These are phyloP conservation scores for Pichia sp. DNA, from an alignment of 1,139 yeast genomes.

Conservation along the genomic window DNA sequence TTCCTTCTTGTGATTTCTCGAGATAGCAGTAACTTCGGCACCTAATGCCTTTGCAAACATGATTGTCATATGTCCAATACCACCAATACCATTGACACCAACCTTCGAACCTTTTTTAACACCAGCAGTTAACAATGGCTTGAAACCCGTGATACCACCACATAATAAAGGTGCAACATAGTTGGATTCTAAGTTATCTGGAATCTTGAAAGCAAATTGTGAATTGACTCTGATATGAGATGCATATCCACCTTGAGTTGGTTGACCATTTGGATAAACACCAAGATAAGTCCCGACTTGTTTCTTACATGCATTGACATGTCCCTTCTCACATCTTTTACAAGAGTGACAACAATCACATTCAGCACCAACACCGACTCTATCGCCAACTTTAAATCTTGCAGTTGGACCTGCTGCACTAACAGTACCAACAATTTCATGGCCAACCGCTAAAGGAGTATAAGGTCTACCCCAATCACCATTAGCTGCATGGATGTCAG, in stretches of 20 bases:
- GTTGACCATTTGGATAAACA: constrained; percentile 33
- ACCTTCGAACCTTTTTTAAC: constrained; percentile 35
- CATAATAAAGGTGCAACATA: constrained; percentile 58
- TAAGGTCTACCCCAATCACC: constrained; percentile 34
- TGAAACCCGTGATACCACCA: constrained; percentile 57
- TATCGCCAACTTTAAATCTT: constrained; percentile 44
- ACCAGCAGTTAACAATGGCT: constrained; percentile 45
- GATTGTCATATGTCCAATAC: constrained; percentile 53
- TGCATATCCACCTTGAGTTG: constrained; percentile 56
- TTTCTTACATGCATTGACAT: constrained; percentile 41
- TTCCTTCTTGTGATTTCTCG: constrained; percentile 43
- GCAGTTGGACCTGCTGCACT: constrained; percentile 37
- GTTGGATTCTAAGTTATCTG: constrained; percentile 40
- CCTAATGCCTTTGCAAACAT: constrained; percentile 52
- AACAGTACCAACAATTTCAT: constrained; percentile 41
- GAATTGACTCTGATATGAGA: constrained; percentile 47
- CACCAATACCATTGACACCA: constrained; percentile 52
- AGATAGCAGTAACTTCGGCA: constrained; percentile 49
- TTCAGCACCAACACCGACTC: constrained; percentile 60
- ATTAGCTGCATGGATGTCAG: constrained; percentile 38
- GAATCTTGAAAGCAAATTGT: constrained; percentile 46
- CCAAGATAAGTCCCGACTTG: constrained; percentile 39
- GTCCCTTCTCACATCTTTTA: constrained; percentile 36
- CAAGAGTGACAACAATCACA: constrained; percentile 43
- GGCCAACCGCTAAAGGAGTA: constrained; percentile 36